Conservation (phyloP, 495 filamentous ascomycete genomes). For the Xylaria nigripes region DNA sequence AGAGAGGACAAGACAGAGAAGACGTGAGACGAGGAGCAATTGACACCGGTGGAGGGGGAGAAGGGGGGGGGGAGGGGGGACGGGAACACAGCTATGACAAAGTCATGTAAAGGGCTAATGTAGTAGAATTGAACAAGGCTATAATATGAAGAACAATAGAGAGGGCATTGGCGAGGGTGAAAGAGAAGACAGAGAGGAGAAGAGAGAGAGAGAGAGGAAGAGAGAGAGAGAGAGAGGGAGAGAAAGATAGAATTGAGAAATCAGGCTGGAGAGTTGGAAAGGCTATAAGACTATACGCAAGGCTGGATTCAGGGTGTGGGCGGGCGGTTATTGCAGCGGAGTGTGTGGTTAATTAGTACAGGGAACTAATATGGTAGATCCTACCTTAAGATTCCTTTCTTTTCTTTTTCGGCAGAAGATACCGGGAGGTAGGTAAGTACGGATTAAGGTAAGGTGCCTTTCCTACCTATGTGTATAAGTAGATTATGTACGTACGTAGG, state of each 20-base stretch:
- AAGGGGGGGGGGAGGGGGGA: too few relatives aligned
- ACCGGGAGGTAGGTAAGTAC: too few relatives aligned
- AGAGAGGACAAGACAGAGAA: background rate
- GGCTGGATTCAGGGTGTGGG: conserved; percentile 22
- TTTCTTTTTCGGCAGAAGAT: too few relatives aligned
- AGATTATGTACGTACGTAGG: too few relatives aligned
- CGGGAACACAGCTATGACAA: conserved; percentile 5
- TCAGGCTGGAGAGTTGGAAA: conserved; percentile 24
- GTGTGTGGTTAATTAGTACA: too few relatives aligned
- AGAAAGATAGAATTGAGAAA: conserved; percentile 20
- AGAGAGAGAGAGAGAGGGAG: conserved; percentile 11
- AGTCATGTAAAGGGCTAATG: conserved; percentile 10
- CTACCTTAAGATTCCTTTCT: too few relatives aligned
- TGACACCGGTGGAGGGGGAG: conserved; percentile 6
- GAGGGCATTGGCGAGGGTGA: conserved; percentile 9
- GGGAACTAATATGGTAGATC: too few relatives aligned
- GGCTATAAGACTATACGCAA: conserved; percentile 15
- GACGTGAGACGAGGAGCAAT: conserved; percentile 10
- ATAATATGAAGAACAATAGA: background rate
- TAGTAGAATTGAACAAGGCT: background rate
- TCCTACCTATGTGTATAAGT: too few relatives aligned
- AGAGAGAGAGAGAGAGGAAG: conserved; percentile 1
- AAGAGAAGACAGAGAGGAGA: conserved; percentile 2
- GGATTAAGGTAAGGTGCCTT: too few relatives aligned
- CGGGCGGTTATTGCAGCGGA: background rate